Percentiles rank a stretch among this genome's conserved stretches.
phyloP scores from a whole-genome alignment of 371 early-diverging fungal species.

The Amoeboaphelidium occidentale region DNA sequence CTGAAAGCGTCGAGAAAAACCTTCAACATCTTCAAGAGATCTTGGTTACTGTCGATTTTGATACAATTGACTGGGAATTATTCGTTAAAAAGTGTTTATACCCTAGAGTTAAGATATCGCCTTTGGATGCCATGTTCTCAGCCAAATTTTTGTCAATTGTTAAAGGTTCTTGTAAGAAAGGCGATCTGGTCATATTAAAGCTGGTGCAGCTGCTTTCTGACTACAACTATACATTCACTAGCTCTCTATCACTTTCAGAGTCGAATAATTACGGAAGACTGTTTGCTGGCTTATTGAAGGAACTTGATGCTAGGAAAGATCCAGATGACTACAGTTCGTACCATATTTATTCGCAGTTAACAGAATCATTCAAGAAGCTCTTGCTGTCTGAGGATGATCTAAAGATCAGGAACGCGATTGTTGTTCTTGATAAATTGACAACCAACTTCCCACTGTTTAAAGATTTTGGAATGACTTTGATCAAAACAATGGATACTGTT shows the following conservation, averaged over 20 bases:
- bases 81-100: not conserved
- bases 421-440: conserved; percentile 33
- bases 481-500: conserved; percentile 6
- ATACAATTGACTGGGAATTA: not conserved
- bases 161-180: not conserved
- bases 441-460: conserved; percentile 31
- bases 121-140: not conserved
- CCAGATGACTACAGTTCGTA: not conserved
- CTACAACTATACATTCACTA: not conserved
- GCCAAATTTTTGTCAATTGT: not conserved
- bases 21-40: not conserved
- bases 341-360: not conserved
- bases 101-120: not conserved
- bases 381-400: not conserved
- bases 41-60: not conserved
- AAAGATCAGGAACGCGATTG: conserved; percentile 36
- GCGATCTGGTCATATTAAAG: not conserved
- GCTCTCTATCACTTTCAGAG: not conserved
- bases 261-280: not conserved
- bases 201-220: no score
- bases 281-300: not conserved
- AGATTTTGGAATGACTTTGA: conserved; percentile 20
- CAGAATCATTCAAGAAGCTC: not conserved
- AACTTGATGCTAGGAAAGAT: not conserved
- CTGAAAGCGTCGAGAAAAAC: not conserved